phyloP scores from a whole-genome alignment of 345 rosid species.

The Citrus sp. region DNA sequence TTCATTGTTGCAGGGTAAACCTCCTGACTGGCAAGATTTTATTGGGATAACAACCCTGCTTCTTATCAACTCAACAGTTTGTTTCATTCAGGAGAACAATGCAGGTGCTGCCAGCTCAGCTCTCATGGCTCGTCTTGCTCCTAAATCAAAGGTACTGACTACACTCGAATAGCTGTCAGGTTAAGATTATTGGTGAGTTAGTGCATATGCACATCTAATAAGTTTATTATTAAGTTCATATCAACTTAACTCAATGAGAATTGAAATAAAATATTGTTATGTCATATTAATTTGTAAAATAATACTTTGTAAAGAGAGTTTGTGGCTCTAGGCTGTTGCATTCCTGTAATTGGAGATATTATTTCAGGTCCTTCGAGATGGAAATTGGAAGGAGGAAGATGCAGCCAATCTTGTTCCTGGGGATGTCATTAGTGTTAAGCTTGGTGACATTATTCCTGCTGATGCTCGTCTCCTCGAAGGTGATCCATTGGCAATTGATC shows the following conservation, averaged over 20 bases:
- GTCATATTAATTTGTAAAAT: too few relatives aligned
- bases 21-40: slow-evolving; percentile 73
- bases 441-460: slow-evolving; percentile 69
- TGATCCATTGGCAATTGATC: slow-evolving; percentile 64
- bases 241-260: too few relatives aligned
- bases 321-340: too few relatives aligned
- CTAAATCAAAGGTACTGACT: slow-evolving; percentile 49
- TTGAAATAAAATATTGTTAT: too few relatives aligned
- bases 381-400: slow-evolving; percentile 60
- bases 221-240: too few relatives aligned
- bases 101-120: slow-evolving; percentile 65
- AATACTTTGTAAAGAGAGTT: too few relatives aligned
- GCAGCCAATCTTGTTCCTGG: slow-evolving; percentile 66
- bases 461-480: slow-evolving; percentile 71
- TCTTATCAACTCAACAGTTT: slow-evolving; percentile 54
- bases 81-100: slow-evolving; percentile 65
- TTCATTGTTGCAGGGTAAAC: slow-evolving; percentile 39
- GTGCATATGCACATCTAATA: too few relatives aligned
- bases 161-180: too few relatives aligned
- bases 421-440: slow-evolving; percentile 62
- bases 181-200: too few relatives aligned
- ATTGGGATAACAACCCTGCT: slow-evolving; percentile 58
- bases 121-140: slow-evolving; percentile 65
- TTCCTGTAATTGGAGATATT: too few relatives aligned
- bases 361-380: slow-evolving; percentile 52